Conservation (phyloP, 2,329 filamentous ascomycete species). For the Epichloe sibirici region DNA sequence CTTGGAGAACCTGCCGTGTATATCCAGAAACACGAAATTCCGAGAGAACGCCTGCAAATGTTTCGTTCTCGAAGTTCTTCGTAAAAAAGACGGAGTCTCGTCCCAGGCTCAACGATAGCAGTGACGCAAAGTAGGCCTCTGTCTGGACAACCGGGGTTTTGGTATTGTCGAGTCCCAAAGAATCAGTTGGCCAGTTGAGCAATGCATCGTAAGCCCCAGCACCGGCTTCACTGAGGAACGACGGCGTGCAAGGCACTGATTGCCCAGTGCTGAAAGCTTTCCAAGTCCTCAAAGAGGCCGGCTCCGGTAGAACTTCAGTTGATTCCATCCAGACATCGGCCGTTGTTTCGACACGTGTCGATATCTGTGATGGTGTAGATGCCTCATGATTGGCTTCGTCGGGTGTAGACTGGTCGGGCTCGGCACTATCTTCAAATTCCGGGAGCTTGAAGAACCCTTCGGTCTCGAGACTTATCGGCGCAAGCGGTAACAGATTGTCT, state of each 20-base stretch:
- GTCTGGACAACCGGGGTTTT: conserved; percentile 33
- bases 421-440: not conserved
- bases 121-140: conserved; percentile 38
- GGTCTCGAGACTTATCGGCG: conserved; percentile 11
- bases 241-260: conserved; percentile 24
- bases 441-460: conserved; percentile 21
- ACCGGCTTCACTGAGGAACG: conserved; percentile 59
- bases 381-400: not conserved
- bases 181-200: conserved; percentile 30
- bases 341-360: conserved; percentile 5
- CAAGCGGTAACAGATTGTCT: conserved; percentile 10
- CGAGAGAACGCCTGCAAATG: conserved; percentile 38
- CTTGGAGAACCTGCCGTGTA: conserved; percentile 35
- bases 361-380: not conserved
- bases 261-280: conserved; percentile 45
- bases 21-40: conserved; percentile 44
- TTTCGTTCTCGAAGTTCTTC: conserved; percentile 39
- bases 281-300: conserved; percentile 51
- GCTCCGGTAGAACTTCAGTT: conserved; percentile 18
- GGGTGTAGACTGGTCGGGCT: conserved; percentile 1
- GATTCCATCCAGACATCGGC: conserved; percentile 34
- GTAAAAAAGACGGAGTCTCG: conserved; percentile 59
- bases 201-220: conserved; percentile 53
- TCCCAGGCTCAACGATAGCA: conserved; percentile 57
- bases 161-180: conserved; percentile 24